Base-by-base conservation (phyloP, 441 rosid species). In the Bruguiera hainesii region DNA sequence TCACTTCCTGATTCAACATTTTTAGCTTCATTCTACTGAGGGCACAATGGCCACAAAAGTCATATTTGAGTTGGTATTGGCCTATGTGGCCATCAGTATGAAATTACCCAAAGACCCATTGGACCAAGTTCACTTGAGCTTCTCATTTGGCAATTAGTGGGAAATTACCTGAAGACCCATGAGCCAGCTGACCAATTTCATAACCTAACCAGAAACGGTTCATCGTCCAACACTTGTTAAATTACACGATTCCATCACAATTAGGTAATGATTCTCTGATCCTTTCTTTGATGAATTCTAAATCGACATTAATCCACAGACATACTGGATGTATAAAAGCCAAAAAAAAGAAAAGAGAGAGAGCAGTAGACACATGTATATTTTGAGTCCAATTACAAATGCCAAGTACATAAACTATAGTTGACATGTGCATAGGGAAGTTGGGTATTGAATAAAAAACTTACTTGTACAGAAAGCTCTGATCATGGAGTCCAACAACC, bases 401-500 rank as follows among this genome's bases (percentile, higher is more conserved):
- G 28, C 52, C 4, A 25, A 8, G 13, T 7, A 33, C 3, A 23
- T 23, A 5, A 2, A 66, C 20, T 4, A 57, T 7, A n/a, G 37
- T 55, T 28, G 10, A 23, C n/a, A 63, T 7, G 11, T 0, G 20
- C 9, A 48, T 19, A 21, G 16, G 60, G 5, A 61, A 59, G 60
- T 6, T 49, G 48, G 26, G 30, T 19, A 29, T 23, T 53, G 31
- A 21, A 16, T n/a, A 6, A 37, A 2, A 28, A 31, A 71, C 83
- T 79, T 71, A 89, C 98, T 67, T 91, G 89, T 94, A 81, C n/a
- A 94, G 90, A 71, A 94, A 94, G 83, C 98, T 94, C 33, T 75
- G 81, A 16, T 84, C 85, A 80, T 94, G 98, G 74, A 94, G 96
- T 29, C 98, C 98, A 51, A 88, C 87, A 50, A 94, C 91, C 64